phyloP scores from a whole-genome alignment of 2,329 filamentous ascomycete genomes.

The Exophiala phaeomuriformis region DNA sequence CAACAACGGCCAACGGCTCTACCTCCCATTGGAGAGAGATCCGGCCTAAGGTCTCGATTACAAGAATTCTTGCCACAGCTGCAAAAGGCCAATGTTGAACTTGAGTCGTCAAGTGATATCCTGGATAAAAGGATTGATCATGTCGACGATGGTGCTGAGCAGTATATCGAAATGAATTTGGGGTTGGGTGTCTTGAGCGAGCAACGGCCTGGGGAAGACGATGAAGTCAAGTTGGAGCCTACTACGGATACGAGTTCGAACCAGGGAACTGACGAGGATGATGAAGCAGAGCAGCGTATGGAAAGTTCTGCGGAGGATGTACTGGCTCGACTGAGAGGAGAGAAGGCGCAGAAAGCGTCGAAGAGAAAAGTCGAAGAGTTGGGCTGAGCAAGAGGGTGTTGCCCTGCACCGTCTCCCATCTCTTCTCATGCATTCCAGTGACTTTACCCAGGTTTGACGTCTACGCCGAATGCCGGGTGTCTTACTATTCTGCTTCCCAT shows the following conservation, averaged over 20 bases:
- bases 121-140: conserved; percentile 33
- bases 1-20: background rate
- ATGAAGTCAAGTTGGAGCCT: background rate
- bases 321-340: conserved; percentile 10
- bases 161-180: conserved; percentile 42
- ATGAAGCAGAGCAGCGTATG: background rate
- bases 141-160: conserved; percentile 31
- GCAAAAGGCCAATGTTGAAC: conserved; percentile 38
- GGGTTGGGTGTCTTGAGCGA: conserved; percentile 42
- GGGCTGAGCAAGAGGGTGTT: conserved; percentile 1
- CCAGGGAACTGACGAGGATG: conserved; percentile 1
- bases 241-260: background rate
- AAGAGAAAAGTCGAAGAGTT: conserved; percentile 24
- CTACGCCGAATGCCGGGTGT: too few species aligned
- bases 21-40: background rate
- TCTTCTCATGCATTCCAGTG: too few species aligned
- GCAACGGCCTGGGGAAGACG: conserved; percentile 21
- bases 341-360: background rate
- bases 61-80: conserved; percentile 39
- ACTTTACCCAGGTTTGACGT: too few species aligned
- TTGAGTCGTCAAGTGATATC: conserved; percentile 33
- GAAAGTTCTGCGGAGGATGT: background rate
- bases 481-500: too few species aligned
- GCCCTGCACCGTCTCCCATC: background rate
- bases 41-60: conserved; percentile 33